Percentiles rank a stretch among this genome's conserved stretches.
Conservation (phyloP, 1,284 basidiomycete genomes). For the Ceraceosorus bombacis region DNA sequence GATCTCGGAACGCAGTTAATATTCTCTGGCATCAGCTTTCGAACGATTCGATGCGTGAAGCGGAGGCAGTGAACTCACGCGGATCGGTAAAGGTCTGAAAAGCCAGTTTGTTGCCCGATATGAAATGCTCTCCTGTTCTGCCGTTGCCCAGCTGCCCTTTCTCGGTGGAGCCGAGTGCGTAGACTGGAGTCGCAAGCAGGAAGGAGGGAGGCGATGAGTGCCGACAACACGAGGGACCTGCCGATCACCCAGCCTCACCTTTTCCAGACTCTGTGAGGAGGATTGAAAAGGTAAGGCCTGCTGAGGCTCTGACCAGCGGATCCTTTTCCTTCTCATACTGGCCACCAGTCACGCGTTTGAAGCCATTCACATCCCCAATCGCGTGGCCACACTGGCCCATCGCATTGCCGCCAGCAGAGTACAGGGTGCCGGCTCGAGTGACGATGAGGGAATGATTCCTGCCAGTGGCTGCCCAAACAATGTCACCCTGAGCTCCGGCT, state of each 20-base stretch:
- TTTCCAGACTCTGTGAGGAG: conserved; percentile 71
- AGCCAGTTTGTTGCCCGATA: conserved; percentile 69
- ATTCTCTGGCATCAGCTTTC: conserved; percentile 13
- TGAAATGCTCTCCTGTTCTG: conserved; percentile 76
- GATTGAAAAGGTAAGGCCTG: conserved; percentile 74
- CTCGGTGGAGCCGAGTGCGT: conserved; percentile 81
- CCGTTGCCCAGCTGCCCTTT: conserved; percentile 88
- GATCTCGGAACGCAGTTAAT: background rate
- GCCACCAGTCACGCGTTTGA: conserved; percentile 58
- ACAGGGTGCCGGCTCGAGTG: conserved; percentile 70
- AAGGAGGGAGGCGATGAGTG: background rate
- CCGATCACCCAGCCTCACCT: conserved; percentile 2
- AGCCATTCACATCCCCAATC: conserved; percentile 52
- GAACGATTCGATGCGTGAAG: background rate
- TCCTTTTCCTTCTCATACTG: conserved; percentile 55
- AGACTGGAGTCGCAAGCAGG: conserved; percentile 54
- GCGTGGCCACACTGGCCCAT: conserved; percentile 58
- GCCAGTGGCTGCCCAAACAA: conserved; percentile 74
- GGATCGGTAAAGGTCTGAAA: conserved; percentile 73
- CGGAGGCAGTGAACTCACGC: conserved; percentile 52
- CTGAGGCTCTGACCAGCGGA: conserved; percentile 64
- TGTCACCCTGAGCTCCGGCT: conserved; percentile 60
- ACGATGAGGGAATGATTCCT: conserved; percentile 74
- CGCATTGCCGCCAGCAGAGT: conserved; percentile 73
- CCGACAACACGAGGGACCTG: background rate